Conservation (phyloP, 2,329 filamentous ascomycete species). For the Cylindrodendrum hubeiense region DNA sequence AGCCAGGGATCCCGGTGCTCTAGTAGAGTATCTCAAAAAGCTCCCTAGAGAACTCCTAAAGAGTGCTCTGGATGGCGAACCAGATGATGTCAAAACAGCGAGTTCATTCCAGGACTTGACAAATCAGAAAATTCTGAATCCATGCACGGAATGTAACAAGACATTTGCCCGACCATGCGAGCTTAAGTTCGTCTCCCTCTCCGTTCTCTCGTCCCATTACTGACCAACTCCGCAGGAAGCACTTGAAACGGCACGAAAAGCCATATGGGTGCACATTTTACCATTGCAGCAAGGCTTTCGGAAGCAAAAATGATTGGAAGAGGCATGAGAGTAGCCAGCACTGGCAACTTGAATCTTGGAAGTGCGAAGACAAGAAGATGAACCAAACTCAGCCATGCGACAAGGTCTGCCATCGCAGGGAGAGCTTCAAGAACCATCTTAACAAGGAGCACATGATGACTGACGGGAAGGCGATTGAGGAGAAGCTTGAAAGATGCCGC, state of each 20-base stretch:
- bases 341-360: conserved; percentile 77
- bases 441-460: conserved; percentile 58
- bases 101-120: conserved; percentile 23
- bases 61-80: conserved; percentile 43
- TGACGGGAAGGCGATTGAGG: conserved; percentile 50
- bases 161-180: conserved; percentile 65
- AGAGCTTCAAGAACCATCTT: conserved; percentile 74
- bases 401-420: conserved; percentile 68
- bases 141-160: conserved; percentile 60
- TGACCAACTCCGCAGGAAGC: conserved; percentile 72
- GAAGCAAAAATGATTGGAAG: conserved; percentile 96
- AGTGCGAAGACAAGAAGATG: conserved; percentile 64
- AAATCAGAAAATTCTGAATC: conserved; percentile 29
- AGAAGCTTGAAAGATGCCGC: conserved; percentile 64
- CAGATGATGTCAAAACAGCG: conserved; percentile 19
- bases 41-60: conserved; percentile 50
- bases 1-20: conserved; percentile 11
- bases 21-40: conserved; percentile 41
- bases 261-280: conserved; percentile 86
- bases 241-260: conserved; percentile 82
- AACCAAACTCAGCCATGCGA: conserved; percentile 59
- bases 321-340: conserved; percentile 89
- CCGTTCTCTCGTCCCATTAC: conserved; percentile 12
- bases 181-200: conserved; percentile 61
- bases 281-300: conserved; percentile 79